Conservation (phyloP, 192 early-diverging fungal genomes). For the Backusella psychrophila region DNA sequence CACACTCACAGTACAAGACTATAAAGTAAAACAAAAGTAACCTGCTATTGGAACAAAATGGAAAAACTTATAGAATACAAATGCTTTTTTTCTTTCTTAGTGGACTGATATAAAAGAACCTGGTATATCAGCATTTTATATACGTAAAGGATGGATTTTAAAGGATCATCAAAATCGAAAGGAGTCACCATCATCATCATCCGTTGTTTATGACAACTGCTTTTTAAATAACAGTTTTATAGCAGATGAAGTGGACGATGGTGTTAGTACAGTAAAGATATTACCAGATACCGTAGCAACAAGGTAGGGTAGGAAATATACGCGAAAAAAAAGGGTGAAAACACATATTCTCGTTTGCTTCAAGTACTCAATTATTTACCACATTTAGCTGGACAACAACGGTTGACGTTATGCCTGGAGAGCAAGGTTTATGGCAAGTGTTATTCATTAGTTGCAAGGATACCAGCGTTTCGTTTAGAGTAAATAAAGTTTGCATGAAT, state of each 20-base stretch:
- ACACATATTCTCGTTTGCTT: not conserved
- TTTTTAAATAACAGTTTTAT: slow-evolving; percentile 41
- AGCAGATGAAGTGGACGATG: slow-evolving; percentile 38
- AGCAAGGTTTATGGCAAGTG: slow-evolving; percentile 44
- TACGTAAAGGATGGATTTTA: slow-evolving; percentile 25
- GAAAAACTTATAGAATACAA: not conserved
- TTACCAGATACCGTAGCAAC: slow-evolving; percentile 14
- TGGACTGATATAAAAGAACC: slow-evolving; percentile 14
- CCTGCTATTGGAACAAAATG: not conserved
- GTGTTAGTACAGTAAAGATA: slow-evolving; percentile 23
- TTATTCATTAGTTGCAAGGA: slow-evolving; percentile 46
- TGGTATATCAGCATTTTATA: slow-evolving; percentile 32
- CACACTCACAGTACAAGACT: slow-evolving; percentile 33
- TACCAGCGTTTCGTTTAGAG: slow-evolving; percentile 37
- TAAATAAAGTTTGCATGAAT: slow-evolving; percentile 12
- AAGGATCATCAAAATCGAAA: slow-evolving; percentile 14
- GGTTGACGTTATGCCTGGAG: not conserved
- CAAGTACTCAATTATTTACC: too few relatives aligned
- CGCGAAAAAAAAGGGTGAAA: not conserved
- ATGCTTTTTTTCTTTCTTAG: slow-evolving; percentile 11
- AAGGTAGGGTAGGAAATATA: not conserved
- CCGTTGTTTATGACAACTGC: slow-evolving; percentile 26
- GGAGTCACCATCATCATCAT: not conserved
- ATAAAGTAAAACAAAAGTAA: slow-evolving; percentile 21
- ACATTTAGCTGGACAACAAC: not conserved